A percentile compares a stretch with the other conserved stretches of the same genome.
Conservation (phyloP, 805 yeast species). For the Candida pini region DNA sequence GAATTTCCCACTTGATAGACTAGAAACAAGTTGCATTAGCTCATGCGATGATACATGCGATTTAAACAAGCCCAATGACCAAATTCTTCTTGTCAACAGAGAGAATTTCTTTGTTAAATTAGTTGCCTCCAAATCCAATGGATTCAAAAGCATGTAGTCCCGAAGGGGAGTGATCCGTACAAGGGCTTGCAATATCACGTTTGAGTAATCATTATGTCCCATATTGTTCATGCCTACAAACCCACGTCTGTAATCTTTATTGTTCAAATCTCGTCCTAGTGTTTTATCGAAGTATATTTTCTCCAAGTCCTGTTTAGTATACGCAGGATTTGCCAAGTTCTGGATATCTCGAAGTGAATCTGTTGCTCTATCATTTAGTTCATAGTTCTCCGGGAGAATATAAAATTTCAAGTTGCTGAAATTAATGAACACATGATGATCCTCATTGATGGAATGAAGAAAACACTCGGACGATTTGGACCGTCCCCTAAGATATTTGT, state of each 20-base stretch:
- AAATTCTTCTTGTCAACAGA: conserved; percentile 47
- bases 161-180: conserved; percentile 50
- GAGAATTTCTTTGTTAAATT: conserved; percentile 42
- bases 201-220: conserved; percentile 46
- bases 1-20: conserved; percentile 38
- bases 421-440: conserved; percentile 61
- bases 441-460: conserved; percentile 54
- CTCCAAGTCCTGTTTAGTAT: conserved; percentile 29
- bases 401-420: conserved; percentile 44
- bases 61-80: conserved; percentile 58
- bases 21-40: conserved; percentile 44
- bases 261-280: conserved; percentile 36
- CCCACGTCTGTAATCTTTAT: conserved; percentile 51
- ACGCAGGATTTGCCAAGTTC: conserved; percentile 48
- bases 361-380: conserved; percentile 28
- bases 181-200: conserved; percentile 50
- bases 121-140: conserved; percentile 17
- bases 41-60: conserved; percentile 66
- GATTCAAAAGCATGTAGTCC: conserved; percentile 34
- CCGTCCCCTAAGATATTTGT: conserved; percentile 67
- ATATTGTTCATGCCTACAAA: conserved; percentile 59
- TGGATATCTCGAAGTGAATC: conserved; percentile 45
- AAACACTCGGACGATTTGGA: conserved; percentile 61
- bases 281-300: conserved; percentile 21
- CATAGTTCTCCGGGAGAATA: conserved; percentile 58